These are phyloP conservation scores for Fusarium sp. DNA, from an alignment of 2,329 filamentous ascomycete species.

Conservation along the genomic window DNA sequence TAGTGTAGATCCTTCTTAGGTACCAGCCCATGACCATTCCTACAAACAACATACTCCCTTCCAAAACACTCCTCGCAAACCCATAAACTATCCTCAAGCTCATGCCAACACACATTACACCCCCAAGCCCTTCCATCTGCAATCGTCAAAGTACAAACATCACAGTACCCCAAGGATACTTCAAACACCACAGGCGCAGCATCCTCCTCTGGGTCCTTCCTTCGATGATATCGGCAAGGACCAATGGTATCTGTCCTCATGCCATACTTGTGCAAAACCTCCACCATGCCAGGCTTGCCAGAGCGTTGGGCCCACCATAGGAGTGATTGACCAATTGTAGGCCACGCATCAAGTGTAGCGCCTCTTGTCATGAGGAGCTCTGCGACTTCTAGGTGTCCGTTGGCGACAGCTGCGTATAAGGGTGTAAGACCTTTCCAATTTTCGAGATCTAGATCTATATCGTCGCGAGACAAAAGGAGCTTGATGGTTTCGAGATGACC, in stretches of 20 bases:
- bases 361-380: background rate
- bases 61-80: background rate
- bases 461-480: rapidly evolving
- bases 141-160: background rate
- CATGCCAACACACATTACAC: rapidly evolving
- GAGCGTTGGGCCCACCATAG: background rate
- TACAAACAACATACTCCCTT: background rate
- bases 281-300: rapidly evolving
- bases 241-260: no score
- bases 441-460: rapidly evolving
- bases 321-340: background rate
- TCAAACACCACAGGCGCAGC: rapidly evolving
- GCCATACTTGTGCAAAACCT: background rate
- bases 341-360: rapidly evolving
- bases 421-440: background rate
- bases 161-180: rapidly evolving
- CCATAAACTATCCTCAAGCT: rapidly evolving
- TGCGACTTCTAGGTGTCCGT: background rate
- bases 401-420: background rate
- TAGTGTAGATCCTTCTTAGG: background rate
- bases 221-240: no score
- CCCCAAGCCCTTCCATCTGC: rapidly evolving
- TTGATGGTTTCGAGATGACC: rapidly evolving
- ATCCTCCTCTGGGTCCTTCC: rapidly evolving
- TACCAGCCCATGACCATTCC: background rate